Conservation (phyloP, 148 eudicot genomes). For the Nyssa sinensis region DNA sequence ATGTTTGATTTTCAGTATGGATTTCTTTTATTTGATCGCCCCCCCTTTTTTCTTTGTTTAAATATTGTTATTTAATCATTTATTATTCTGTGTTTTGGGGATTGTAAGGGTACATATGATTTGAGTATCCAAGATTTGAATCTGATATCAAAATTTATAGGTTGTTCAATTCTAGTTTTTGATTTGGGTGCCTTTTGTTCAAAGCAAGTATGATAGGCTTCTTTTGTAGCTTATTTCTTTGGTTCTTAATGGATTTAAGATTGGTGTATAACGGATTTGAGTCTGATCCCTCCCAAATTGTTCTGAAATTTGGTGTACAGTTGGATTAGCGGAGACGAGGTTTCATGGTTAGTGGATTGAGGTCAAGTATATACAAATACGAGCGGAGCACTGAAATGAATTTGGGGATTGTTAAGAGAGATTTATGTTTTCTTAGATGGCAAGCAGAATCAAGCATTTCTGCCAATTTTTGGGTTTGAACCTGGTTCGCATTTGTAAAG, state of each 20-base stretch:
- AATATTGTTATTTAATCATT: too few relatives aligned
- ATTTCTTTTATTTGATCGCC: too few relatives aligned
- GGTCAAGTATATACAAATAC: neutral
- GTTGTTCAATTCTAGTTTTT: too few relatives aligned
- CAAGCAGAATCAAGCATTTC: neutral
- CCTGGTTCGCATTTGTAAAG: neutral
- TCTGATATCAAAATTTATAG: neutral
- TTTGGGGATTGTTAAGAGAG: neutral
- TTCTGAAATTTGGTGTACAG: neutral
- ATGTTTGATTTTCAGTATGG: neutral
- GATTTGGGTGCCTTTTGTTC: neutral
- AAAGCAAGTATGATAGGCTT: neutral
- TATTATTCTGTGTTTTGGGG: too few relatives aligned
- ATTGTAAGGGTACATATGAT: too few relatives aligned
- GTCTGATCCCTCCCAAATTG: neutral
- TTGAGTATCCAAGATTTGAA: neutral
- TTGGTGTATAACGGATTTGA: neutral
- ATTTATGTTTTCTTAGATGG: slow-evolving; percentile 5
- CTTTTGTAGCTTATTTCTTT: neutral
- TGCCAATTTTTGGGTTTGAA: neutral
- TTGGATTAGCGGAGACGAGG: neutral
- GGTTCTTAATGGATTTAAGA: neutral
- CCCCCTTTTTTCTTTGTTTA: too few relatives aligned
- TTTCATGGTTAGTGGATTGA: neutral
- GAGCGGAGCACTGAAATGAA: neutral